These are phyloP conservation scores for Anastatica hierochuntica DNA, from an alignment of 345 rosid genomes.

Conservation along the genomic window DNA sequence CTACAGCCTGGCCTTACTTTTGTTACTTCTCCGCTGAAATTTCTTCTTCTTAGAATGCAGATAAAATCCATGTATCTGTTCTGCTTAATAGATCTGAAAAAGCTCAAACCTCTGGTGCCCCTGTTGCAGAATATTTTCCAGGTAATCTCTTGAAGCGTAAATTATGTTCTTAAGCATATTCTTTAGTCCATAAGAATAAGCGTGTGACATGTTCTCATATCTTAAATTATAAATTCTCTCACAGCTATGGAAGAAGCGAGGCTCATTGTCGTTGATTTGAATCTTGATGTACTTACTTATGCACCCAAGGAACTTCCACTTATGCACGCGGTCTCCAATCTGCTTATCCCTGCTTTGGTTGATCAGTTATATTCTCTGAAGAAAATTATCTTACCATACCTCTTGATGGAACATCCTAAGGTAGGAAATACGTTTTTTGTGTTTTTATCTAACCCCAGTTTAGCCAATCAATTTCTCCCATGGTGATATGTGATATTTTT, in stretches of 20 bases:
- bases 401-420: slow-evolving; percentile 49
- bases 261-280: slow-evolving; percentile 53
- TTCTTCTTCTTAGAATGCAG: slow-evolving; percentile 73
- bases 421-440: slow-evolving; percentile 24
- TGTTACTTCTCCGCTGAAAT: slow-evolving; percentile 19
- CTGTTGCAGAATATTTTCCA: slow-evolving; percentile 64
- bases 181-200: neutral
- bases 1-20: too few species aligned
- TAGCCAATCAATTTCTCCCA: neutral
- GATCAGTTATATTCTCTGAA: slow-evolving; percentile 67
- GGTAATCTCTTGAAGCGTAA: slow-evolving; percentile 32
- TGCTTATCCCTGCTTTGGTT: slow-evolving; percentile 64
- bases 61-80: slow-evolving; percentile 54
- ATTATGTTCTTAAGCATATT: neutral
- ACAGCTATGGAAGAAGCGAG: slow-evolving; percentile 65
- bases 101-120: slow-evolving; percentile 35
- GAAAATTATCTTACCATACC: slow-evolving; percentile 43
- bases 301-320: slow-evolving; percentile 65
- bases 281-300: slow-evolving; percentile 67
- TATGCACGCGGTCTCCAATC: slow-evolving; percentile 44
- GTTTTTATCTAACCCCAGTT: neutral
- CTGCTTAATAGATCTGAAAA: slow-evolving; percentile 54
- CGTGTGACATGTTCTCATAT: neutral
- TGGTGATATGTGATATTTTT: neutral
- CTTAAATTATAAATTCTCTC: slow-evolving; percentile 2